phyloP scores from a whole-genome alignment of 2,329 filamentous ascomycete genomes.

The Cercospora brassicicola region DNA sequence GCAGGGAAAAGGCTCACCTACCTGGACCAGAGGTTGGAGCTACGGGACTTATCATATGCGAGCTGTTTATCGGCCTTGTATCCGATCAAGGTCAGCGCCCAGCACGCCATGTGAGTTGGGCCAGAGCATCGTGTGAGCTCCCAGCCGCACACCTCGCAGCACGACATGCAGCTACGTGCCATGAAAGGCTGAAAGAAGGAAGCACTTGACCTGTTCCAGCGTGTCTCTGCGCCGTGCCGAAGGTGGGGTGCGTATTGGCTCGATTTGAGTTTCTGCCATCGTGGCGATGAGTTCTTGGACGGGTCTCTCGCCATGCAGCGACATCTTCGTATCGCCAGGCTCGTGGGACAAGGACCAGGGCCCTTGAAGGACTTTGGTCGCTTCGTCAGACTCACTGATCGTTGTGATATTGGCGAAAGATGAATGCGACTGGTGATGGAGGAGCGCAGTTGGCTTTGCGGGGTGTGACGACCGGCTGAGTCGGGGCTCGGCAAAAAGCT shows the following conservation, averaged over 20 bases:
- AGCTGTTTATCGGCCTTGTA: constrained; percentile 26
- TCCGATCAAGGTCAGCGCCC: constrained; percentile 5
- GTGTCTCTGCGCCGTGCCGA: constrained; percentile 4
- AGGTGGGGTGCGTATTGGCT: constrained; percentile 11
- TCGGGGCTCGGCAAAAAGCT: neutral
- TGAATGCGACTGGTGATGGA: neutral
- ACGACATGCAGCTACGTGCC: constrained; percentile 8
- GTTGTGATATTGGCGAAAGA: neutral
- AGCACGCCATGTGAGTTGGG: constrained; percentile 10
- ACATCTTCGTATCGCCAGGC: neutral
- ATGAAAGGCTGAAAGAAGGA: constrained; percentile 3
- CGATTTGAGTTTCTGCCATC: constrained; percentile 3
- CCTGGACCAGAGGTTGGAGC: constrained; percentile 13
- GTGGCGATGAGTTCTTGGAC: neutral
- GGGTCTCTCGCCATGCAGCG: neutral
- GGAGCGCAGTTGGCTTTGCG: neutral
- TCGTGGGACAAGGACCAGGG: neutral
- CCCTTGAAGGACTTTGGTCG: neutral
- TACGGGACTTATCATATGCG: constrained; percentile 9
- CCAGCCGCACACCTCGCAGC: constrained; percentile 4
- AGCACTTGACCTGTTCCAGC: constrained; percentile 12
- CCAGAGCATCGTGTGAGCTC: neutral
- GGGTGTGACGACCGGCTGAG: neutral
- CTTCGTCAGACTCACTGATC: neutral
- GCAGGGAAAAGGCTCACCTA: constrained; percentile 16